These are phyloP conservation scores for Ensete glaucum DNA, from an alignment of 176 grass and related monocot species.

Conservation along the genomic window DNA sequence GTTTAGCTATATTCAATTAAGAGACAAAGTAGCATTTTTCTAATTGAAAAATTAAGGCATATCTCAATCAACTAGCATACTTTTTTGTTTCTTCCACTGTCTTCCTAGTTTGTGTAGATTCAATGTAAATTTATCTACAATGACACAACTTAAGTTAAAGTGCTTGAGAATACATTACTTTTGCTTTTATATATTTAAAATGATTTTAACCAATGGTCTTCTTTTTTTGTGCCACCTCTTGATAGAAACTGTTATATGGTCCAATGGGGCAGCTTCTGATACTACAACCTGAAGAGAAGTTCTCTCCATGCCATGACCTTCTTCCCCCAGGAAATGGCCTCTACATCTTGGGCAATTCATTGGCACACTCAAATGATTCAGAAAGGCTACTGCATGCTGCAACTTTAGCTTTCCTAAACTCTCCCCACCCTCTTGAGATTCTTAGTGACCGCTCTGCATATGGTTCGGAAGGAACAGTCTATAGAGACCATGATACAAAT, in stretches of 20 bases:
- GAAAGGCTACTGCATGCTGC: slow-evolving; percentile 41
- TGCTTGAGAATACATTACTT: neutral
- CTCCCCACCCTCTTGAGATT: slow-evolving; percentile 84
- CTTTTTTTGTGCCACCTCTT: neutral
- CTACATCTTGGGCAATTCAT: slow-evolving; percentile 36
- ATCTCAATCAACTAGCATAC: no score
- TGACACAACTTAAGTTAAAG: no score
- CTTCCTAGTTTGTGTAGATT: no score
- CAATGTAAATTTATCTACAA: no score
- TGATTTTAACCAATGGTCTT: no score
- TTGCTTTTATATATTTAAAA: no score
- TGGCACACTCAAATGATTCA: slow-evolving; percentile 6
- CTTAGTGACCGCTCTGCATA: slow-evolving; percentile 65
- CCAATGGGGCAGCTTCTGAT: slow-evolving; percentile 84
- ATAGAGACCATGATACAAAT: slow-evolving; percentile 77
- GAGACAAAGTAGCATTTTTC: no score
- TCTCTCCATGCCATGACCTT: slow-evolving; percentile 76
- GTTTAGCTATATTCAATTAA: no score
- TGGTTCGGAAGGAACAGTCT: slow-evolving; percentile 56
- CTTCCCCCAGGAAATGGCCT: slow-evolving; percentile 71
- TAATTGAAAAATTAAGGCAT: no score
- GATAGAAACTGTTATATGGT: slow-evolving; percentile 78
- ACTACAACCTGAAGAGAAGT: slow-evolving; percentile 71
- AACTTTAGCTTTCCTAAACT: slow-evolving; percentile 68
- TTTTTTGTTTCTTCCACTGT: no score